Percentiles rank a stretch among this genome's conserved stretches.
Conservation (phyloP, 805 yeast species). For the Diddensiella caesifluorescens region DNA sequence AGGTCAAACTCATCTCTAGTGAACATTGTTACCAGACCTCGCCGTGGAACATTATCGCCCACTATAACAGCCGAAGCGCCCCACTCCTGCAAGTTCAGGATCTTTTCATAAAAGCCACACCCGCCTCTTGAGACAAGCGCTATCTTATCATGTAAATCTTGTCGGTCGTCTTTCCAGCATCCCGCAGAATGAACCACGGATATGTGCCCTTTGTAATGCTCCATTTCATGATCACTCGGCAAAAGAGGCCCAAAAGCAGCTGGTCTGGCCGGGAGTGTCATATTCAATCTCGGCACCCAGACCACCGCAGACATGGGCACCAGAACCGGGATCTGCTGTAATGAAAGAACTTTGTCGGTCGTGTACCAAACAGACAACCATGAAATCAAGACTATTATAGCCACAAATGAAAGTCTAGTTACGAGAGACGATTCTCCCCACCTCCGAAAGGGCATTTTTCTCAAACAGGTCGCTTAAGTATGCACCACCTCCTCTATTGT, state of each 20-base stretch:
- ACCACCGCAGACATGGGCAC: conserved; percentile 25
- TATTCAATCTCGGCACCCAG: conserved; percentile 27
- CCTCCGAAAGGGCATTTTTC: too few species aligned
- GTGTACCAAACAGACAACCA: conserved; percentile 1
- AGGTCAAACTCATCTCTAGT: conserved; percentile 42
- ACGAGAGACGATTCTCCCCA: too few species aligned
- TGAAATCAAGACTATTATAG: too few species aligned
- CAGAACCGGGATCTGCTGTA: conserved; percentile 18
- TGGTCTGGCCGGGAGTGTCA: conserved; percentile 33
- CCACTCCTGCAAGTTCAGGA: conserved; percentile 38
- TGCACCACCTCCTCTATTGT: too few species aligned
- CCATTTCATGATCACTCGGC: conserved; percentile 12
- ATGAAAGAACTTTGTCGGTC: neutral
- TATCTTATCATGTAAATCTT: conserved; percentile 27
- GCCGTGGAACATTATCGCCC: conserved; percentile 46
- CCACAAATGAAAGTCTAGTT: too few species aligned
- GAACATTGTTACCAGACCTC: conserved; percentile 52
- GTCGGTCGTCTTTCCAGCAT: conserved; percentile 20
- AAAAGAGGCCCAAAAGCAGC: conserved; percentile 35
- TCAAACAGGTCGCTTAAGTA: too few species aligned
- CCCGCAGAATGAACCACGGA: conserved; percentile 23
- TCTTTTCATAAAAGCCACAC: conserved; percentile 52
- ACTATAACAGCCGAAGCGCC: conserved; percentile 52
- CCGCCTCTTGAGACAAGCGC: conserved; percentile 44
- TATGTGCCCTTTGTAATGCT: conserved; percentile 23